A percentile compares a stretch with the other conserved stretches of the same genome.
phyloP scores from a whole-genome alignment of 2,329 filamentous ascomycete species.

The Corniculantispora saksenae region DNA sequence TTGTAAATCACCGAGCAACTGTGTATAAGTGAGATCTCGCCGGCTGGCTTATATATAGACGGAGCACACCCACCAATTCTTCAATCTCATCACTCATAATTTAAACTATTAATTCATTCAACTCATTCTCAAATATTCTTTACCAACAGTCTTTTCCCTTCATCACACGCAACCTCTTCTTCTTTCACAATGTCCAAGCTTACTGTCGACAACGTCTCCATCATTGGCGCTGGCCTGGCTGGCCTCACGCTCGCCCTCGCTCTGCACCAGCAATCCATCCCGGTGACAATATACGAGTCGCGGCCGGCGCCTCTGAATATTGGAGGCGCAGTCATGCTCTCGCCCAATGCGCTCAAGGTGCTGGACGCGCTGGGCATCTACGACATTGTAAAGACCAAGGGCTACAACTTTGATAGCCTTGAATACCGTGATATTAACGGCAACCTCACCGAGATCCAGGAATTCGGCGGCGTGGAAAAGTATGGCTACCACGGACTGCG shows the following conservation, averaged over 20 bases:
- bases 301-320: constrained; percentile 45
- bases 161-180: background rate
- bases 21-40: background rate
- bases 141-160: background rate
- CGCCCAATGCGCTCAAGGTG: constrained; percentile 58
- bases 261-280: constrained; percentile 52
- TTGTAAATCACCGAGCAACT: background rate
- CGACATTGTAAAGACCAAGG: constrained; percentile 42
- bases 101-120: background rate
- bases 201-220: constrained; percentile 26
- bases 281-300: constrained; percentile 53
- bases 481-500: constrained; percentile 57
- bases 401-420: constrained; percentile 53
- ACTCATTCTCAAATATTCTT: background rate
- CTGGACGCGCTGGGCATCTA: constrained; percentile 54
- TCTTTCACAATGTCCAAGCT: background rate
- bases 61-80: background rate
- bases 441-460: constrained; percentile 41
- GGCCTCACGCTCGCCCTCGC: constrained; percentile 58
- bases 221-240: constrained; percentile 40
- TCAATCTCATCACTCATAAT: background rate
- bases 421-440: constrained; percentile 43
- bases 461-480: constrained; percentile 47
- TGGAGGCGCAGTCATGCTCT: constrained; percentile 59
- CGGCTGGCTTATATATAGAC: background rate